Evolutionary conservation across 768 basidiomycete species (phyloP).

Genomic region (Mycena albidolilacea): DNA sequence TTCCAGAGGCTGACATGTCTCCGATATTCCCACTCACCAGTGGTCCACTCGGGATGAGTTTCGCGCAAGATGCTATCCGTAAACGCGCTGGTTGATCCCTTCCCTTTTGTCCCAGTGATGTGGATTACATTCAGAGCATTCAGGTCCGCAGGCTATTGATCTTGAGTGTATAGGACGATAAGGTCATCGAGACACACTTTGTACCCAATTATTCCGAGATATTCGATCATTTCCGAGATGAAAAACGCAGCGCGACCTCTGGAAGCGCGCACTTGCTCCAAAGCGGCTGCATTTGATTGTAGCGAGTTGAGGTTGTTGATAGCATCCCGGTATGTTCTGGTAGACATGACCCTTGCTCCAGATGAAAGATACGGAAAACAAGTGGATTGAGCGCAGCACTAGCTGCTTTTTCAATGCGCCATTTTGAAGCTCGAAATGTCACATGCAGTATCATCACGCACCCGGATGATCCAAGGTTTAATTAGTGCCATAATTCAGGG

Average conservation of each 20-base stretch:
- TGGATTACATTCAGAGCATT: slow-evolving; percentile 94
- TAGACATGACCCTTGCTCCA: slow-evolving; percentile 63
- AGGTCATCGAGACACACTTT: slow-evolving; percentile 63
- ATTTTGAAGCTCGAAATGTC: neutral
- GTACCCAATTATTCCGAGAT: slow-evolving; percentile 89
- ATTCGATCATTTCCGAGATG: slow-evolving; percentile 93
- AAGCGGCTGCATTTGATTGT: slow-evolving; percentile 92
- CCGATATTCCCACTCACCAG: slow-evolving; percentile 68
- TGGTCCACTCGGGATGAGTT: slow-evolving; percentile 81
- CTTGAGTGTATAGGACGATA: slow-evolving; percentile 33
- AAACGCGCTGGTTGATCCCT: slow-evolving; percentile 97
- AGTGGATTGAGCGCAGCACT: slow-evolving; percentile 45
- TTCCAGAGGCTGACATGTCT: slow-evolving; percentile 3
- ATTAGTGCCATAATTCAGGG: too few species aligned
- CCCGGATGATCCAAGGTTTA: too few species aligned
- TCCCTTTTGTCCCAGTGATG: slow-evolving; percentile 98
- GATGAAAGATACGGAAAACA: slow-evolving; percentile 41
- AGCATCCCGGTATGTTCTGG: slow-evolving; percentile 80
- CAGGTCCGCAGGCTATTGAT: slow-evolving; percentile 79
- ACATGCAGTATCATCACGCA: too few species aligned
- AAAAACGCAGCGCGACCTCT: slow-evolving; percentile 76
- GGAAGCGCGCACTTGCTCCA: slow-evolving; percentile 86
- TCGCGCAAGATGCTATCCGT: slow-evolving; percentile 88
- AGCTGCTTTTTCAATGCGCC: neutral
- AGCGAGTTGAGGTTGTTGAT: slow-evolving; percentile 81